phyloP scores from a whole-genome alignment of 2,329 filamentous ascomycete species.

The Microcera coccophila region DNA sequence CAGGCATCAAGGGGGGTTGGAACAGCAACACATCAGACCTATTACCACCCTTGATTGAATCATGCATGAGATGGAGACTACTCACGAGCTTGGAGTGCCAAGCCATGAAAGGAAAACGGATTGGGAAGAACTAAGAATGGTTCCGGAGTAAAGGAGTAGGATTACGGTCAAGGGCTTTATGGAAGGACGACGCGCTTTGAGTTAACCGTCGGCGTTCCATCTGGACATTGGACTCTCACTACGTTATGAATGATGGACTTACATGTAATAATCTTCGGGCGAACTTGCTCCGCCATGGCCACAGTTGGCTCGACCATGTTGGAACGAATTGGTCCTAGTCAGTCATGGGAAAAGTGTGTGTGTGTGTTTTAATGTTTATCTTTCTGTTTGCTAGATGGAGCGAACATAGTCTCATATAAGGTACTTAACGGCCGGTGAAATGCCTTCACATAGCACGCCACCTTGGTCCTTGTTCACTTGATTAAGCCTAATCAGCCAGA shows the following conservation, averaged over 20 bases:
- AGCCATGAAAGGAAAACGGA: too few relatives aligned
- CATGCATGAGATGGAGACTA: constrained; percentile 4
- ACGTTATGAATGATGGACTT: constrained; percentile 1
- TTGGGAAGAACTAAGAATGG: constrained; percentile 4
- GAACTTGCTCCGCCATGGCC: neutral
- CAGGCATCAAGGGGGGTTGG: constrained; percentile 9
- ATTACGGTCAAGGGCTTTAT: constrained; percentile 3
- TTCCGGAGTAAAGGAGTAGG: constrained; percentile 13
- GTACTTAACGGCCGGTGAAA: neutral
- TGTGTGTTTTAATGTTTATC: too few relatives aligned
- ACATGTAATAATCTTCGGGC: constrained; percentile 2
- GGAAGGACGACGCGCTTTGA: neutral
- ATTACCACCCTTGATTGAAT: constrained; percentile 22
- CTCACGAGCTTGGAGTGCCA: constrained; percentile 4
- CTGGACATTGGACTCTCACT: constrained; percentile 2
- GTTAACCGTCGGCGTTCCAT: constrained; percentile 3
- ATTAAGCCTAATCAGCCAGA: neutral
- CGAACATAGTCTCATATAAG: neutral
- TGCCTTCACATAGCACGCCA: neutral
- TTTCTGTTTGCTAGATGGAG: neutral
- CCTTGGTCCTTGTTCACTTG: neutral
- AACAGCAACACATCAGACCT: constrained; percentile 19
- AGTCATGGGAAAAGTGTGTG: too few relatives aligned
- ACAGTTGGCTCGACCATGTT: neutral
- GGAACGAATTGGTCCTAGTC: neutral